Percentiles rank a stretch among this genome's conserved stretches.
These are phyloP conservation scores for Microbotryum silenes-acaulis DNA, from an alignment of 1,284 basidiomycete genomes.

Conservation along the genomic window DNA sequence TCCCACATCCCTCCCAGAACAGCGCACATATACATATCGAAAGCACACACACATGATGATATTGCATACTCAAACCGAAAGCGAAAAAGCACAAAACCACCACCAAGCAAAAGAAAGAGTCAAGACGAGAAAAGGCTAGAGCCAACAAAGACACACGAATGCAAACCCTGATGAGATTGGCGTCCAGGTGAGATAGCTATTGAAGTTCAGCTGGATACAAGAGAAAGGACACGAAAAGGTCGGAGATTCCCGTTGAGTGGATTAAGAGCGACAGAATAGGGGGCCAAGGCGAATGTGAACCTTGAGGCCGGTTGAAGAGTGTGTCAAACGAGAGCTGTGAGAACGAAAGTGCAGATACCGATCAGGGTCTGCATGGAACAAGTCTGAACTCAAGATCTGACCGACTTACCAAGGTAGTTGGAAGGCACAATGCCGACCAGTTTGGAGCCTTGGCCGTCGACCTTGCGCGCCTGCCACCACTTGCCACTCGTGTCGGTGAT, in stretches of 20 bases:
- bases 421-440: constrained; percentile 56
- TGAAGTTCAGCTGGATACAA: neutral
- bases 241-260: neutral
- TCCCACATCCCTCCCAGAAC: too few species aligned
- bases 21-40: too few species aligned
- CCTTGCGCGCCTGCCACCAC: constrained; percentile 72
- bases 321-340: too few species aligned
- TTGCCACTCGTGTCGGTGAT: constrained; percentile 74
- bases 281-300: too few species aligned
- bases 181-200: neutral
- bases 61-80: too few species aligned
- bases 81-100: too few species aligned
- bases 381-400: constrained; percentile 9
- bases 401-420: constrained; percentile 38
- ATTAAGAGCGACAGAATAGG: too few species aligned
- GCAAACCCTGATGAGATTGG: neutral
- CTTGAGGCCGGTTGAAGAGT: too few species aligned
- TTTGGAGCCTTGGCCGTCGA: constrained; percentile 51
- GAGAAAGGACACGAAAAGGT: neutral
- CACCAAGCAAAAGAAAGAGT: too few species aligned
- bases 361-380: neutral
- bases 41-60: too few species aligned
- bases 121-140: too few species aligned
- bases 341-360: neutral
- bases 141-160: neutral